phyloP scores from a whole-genome alignment of 257 asterid genomes.

The Ligustrum vulgare region DNA sequence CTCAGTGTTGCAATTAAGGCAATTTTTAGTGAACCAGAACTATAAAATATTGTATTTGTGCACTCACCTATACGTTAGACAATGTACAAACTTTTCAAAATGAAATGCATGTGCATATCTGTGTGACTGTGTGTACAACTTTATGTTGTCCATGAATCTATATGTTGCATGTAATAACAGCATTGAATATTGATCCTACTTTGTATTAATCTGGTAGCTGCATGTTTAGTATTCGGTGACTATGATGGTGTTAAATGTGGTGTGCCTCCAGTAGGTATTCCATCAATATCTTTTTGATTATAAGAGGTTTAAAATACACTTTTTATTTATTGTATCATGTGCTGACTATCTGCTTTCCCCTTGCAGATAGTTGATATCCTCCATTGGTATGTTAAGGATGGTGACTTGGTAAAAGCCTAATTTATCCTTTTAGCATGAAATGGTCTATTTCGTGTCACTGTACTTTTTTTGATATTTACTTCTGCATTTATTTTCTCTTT shows the following conservation, averaged over 20 bases:
- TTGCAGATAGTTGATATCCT: conserved; percentile 84
- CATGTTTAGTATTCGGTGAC: neutral
- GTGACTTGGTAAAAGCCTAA: conserved; percentile 64
- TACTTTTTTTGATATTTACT: neutral
- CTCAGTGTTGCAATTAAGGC: neutral
- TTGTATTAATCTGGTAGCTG: neutral
- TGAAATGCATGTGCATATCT: neutral
- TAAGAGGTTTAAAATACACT: neutral
- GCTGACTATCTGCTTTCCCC: conserved; percentile 21
- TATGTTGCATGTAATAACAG: neutral
- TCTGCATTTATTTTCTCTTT: neutral
- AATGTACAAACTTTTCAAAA: neutral
- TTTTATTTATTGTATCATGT: conserved; percentile 4
- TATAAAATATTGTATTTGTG: neutral
- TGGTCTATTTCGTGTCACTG: neutral
- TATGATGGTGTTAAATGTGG: neutral
- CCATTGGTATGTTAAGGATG: conserved; percentile 73
- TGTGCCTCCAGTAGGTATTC: neutral
- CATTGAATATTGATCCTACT: neutral
- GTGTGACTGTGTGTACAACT: neutral
- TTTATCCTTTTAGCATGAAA: conserved; percentile 12
- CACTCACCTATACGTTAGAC: neutral
- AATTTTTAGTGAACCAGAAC: neutral
- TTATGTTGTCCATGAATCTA: neutral
- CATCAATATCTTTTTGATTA: no score